A percentile compares a stretch with the other conserved stretches of the same genome.
Conservation (phyloP, 2,329 filamentous ascomycete genomes). For the Stemphylium beticola region DNA sequence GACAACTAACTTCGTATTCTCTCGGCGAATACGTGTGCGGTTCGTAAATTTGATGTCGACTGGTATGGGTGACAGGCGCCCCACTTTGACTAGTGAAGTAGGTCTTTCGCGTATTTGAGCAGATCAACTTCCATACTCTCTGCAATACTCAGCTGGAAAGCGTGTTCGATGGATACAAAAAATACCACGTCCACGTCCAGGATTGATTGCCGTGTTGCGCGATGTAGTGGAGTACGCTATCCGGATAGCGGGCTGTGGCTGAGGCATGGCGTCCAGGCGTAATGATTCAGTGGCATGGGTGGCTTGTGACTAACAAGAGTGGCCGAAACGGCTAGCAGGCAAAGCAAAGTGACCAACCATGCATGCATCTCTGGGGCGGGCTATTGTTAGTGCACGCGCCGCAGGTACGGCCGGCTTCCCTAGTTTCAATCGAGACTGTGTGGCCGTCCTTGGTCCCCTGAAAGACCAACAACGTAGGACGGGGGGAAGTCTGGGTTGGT, state of each 20-base stretch:
- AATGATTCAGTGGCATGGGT: background rate
- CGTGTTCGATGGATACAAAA: too few relatives aligned
- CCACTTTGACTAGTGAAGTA: too few relatives aligned
- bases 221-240: background rate
- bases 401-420: slow-evolving; percentile 6
- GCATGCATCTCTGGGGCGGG: background rate
- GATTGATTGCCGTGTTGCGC: background rate
- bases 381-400: slow-evolving; percentile 15
- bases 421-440: slow-evolving; percentile 4
- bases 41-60: too few relatives aligned
- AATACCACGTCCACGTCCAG: background rate
- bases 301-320: background rate
- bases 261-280: slow-evolving; percentile 5
- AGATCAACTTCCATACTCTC: too few relatives aligned
- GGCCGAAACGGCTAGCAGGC: background rate
- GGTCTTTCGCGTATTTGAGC: too few relatives aligned
- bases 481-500: slow-evolving; percentile 3
- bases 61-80: too few relatives aligned
- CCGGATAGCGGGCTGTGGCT: slow-evolving; percentile 13
- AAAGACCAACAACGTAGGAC: slow-evolving; percentile 12
- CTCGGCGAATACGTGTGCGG: too few relatives aligned
- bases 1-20: too few relatives aligned
- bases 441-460: slow-evolving; percentile 17
- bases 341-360: background rate
- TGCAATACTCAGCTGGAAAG: too few relatives aligned